Evolutionary conservation across 768 basidiomycete species (phyloP).

Genomic region (Lepiota venenata): DNA sequence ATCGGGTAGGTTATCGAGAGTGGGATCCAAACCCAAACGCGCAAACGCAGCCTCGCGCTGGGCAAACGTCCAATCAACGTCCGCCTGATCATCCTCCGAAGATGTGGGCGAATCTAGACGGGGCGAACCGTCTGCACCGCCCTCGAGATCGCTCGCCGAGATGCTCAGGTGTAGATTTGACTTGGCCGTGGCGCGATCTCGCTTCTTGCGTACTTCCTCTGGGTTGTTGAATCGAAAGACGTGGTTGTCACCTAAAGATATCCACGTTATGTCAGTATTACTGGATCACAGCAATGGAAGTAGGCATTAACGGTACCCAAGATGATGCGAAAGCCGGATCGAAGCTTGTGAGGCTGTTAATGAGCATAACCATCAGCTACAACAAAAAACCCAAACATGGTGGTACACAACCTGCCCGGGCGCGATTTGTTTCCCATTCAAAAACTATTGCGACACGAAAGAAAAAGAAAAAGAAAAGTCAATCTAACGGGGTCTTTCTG

Average conservation of each 20-base stretch:
- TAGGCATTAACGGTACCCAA: constrained; percentile 56
- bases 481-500: background rate
- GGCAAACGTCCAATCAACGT: constrained; percentile 97
- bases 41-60: constrained; percentile 92
- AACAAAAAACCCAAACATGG: background rate
- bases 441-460: constrained; percentile 58
- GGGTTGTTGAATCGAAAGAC: constrained; percentile 98
- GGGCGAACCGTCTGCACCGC: constrained; percentile 41
- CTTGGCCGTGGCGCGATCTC: constrained; percentile 75
- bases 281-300: constrained; percentile 3
- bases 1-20: constrained; percentile 90
- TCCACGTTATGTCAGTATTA: background rate
- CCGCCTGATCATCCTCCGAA: constrained; percentile 58
- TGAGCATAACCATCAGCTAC: constrained; percentile 2
- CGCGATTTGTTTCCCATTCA: constrained; percentile 88
- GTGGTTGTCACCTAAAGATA: constrained; percentile 80
- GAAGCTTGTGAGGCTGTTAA: constrained; percentile 71
- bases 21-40: constrained; percentile 81
- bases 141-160: constrained; percentile 65
- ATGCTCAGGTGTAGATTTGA: constrained; percentile 66
- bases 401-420: constrained; percentile 57
- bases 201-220: constrained; percentile 88
- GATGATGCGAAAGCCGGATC: constrained; percentile 95
- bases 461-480: constrained; percentile 3
- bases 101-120: constrained; percentile 79